Percentiles rank a stretch among this genome's conserved stretches.
Evolutionary conservation across 768 basidiomycete species (phyloP).

Genomic region (Amanita rimosa): DNA sequence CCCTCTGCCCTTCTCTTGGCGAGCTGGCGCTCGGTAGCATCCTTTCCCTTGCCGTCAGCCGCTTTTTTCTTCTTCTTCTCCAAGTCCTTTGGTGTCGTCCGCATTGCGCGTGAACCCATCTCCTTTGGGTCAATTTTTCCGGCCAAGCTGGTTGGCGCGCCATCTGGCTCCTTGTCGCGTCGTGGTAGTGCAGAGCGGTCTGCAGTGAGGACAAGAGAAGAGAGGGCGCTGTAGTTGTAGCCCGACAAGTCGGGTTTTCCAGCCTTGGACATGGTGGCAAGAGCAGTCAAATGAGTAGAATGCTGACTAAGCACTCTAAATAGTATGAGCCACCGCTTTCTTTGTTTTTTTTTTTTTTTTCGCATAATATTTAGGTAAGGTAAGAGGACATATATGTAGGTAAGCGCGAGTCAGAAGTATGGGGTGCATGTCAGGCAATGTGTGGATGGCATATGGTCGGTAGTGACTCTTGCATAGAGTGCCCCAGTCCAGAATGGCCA

Average conservation of each 20-base stretch:
- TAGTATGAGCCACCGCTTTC: too few species aligned
- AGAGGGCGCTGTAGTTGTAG: slow-evolving; percentile 95
- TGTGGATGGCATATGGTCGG: too few species aligned
- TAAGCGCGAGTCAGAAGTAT: too few species aligned
- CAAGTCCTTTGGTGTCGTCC: slow-evolving; percentile 76
- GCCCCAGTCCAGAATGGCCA: too few species aligned
- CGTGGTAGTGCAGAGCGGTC: slow-evolving; percentile 72
- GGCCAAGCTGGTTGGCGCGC: slow-evolving; percentile 85
- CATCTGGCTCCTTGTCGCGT: slow-evolving; percentile 93
- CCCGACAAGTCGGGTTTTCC: slow-evolving; percentile 74
- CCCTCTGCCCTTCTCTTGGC: slow-evolving; percentile 52
- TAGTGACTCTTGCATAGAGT: too few species aligned
- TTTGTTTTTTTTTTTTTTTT: too few species aligned
- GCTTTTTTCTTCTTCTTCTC: slow-evolving; percentile 93
- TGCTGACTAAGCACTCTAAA: too few species aligned
- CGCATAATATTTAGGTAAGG: too few species aligned
- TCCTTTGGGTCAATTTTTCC: slow-evolving; percentile 83
- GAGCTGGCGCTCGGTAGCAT: slow-evolving; percentile 43
- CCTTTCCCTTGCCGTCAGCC: slow-evolving; percentile 45
- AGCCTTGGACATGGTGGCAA: slow-evolving; percentile 18
- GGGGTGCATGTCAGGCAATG: too few species aligned
- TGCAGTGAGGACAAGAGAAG: slow-evolving; percentile 90
- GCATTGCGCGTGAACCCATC: slow-evolving; percentile 87
- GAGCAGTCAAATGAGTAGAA: too few species aligned
- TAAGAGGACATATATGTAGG: too few species aligned